Evolutionary conservation across 2,329 filamentous ascomycete genomes (phyloP), one percentile per base, ranked within the genome.

Genomic region (Dactylonectria estremocensis): DNA sequence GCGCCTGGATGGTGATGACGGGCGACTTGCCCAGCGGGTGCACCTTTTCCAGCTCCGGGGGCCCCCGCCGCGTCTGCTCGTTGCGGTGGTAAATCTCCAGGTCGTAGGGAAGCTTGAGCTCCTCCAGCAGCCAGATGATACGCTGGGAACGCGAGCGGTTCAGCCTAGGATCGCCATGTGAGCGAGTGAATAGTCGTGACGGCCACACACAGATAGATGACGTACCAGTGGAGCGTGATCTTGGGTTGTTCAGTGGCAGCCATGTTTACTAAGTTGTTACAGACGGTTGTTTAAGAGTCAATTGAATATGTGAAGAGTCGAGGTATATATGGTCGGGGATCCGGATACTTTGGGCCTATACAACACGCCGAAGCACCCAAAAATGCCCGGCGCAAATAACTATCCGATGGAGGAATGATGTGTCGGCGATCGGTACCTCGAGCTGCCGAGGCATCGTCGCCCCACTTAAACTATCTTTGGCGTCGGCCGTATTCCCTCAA

Each of bases 21-120:
- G 95, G 95, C 1, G 94, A 95, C 80, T 97, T 97, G 69, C 95
- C 95, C 4, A 98, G 86, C 0, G 94, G 92, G 77, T 97, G 94
- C 43, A 97, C 82, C 70, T 93, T 86, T 76, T 92, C 91, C 52
- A 98, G 87, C 75, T 93, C 92, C 0, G 89, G 84, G 3, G 94
- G 93, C 1, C 95, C 95, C n/a, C 93, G 84, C 74, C 84, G 87
- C 62, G 91, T 88, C 64, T 83, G 76, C 62, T 81, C 83, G 70
- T 85, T 78, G 60, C 95, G 91, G 80, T 93, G 94, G 86, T 92
- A 96, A 61, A 92, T 87, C 76, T 95, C 90, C 65, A 98, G 83
- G 69, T 95, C 89, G 81, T 97, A 97, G 31, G 91, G 87, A 37
- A 97, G 80, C 49, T 92, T 87, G 69, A 96, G 90, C 80, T 95